Evolutionary conservation across 2,329 filamentous ascomycete species (phyloP), one percentile per base, ranked within the genome.

Genomic region (Thermoascus crustaceus): DNA sequence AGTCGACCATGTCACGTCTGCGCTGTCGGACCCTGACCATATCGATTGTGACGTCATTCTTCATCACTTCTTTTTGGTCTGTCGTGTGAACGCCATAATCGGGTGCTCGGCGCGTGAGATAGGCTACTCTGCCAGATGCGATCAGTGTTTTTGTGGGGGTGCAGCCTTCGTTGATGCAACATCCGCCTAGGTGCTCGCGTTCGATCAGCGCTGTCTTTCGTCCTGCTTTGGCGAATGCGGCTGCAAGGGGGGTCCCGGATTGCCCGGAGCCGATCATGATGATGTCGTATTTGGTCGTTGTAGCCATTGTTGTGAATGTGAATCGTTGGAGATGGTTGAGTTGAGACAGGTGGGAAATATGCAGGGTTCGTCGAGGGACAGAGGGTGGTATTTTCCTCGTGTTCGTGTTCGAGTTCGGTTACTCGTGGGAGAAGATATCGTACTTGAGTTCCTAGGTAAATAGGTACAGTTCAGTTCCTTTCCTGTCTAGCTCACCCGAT

Each of bases 101-200:
- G 3, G 43, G 46, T 0, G 57, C 63, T 2, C 69, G 55, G 2
- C 55, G 47, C 1, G 63, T 51, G 7, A 72, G 40, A 45, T 74
- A 66, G 2, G 71, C 71, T 2, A 66, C 61, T 3, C 69, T 57
- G 1, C 69, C 72, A 13, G 67, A 71, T 3, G 72, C 64, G 32
- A 76, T 67, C 63, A 76, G 67, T 6, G 72, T 75, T 49, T 75
- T 76, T 13, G 72, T 75, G 0, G 72, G 72, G 7, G 72, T 75
- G 45, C 72, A 75, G 4, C 72, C 72, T 41, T 70, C 69, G 37
- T 75, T 74, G 35, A 75, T 55, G 42, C 71, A 75, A 37, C 66
- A 71, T 7, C 71, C 72, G n/a, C 68, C 71, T 2, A 75, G 55
- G 35, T 70, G 61, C 0, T 57, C 40, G n/a, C 61, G 54, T 45